Percentiles rank a stretch among this genome's conserved stretches.
Conservation (phyloP, 257 asterid genomes). For the Nicotiana attenuata region DNA sequence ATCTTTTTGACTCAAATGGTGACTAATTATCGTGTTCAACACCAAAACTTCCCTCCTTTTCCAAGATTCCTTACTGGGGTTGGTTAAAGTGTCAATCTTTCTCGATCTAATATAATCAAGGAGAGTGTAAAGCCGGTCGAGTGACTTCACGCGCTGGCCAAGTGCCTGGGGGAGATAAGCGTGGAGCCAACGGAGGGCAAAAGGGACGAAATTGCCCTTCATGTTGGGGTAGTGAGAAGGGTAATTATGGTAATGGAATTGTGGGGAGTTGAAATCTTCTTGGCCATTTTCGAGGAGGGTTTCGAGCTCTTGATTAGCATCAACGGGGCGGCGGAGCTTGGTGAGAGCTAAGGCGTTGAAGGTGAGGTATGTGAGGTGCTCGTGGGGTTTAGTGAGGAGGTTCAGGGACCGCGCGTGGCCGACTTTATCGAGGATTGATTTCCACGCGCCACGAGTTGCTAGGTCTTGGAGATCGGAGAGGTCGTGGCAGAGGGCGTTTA, state of each 20-base stretch:
- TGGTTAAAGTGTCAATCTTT: neutral
- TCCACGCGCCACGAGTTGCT: slow-evolving; percentile 94
- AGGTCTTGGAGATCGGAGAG: slow-evolving; percentile 75
- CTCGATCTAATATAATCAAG: slow-evolving; percentile 51
- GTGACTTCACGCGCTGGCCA: slow-evolving; percentile 61
- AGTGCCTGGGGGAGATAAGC: slow-evolving; percentile 74
- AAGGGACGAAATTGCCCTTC: slow-evolving; percentile 80
- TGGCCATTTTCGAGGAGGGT: slow-evolving; percentile 37
- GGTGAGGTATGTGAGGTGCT: slow-evolving; percentile 78
- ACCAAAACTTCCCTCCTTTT: slow-evolving; percentile 58
- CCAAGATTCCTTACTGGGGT: slow-evolving; percentile 40
- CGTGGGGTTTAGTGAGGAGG: slow-evolving; percentile 78
- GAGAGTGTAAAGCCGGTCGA: slow-evolving; percentile 74
- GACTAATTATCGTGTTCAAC: slow-evolving; percentile 61
- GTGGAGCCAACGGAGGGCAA: slow-evolving; percentile 86
- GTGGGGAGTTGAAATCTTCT: slow-evolving; percentile 48
- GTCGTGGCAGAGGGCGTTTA: slow-evolving; percentile 74
- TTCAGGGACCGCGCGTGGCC: slow-evolving; percentile 81
- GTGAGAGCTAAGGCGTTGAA: slow-evolving; percentile 76
- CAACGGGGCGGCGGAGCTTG: slow-evolving; percentile 84
- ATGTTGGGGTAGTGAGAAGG: slow-evolving; percentile 71
- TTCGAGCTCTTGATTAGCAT: slow-evolving; percentile 68
- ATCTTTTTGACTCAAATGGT: slow-evolving; percentile 82
- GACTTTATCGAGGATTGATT: slow-evolving; percentile 77
- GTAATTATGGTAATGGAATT: slow-evolving; percentile 53